These are phyloP conservation scores for Picochlorum sp. DNA, from an alignment of 139 green algal species.

Conservation along the genomic window DNA sequence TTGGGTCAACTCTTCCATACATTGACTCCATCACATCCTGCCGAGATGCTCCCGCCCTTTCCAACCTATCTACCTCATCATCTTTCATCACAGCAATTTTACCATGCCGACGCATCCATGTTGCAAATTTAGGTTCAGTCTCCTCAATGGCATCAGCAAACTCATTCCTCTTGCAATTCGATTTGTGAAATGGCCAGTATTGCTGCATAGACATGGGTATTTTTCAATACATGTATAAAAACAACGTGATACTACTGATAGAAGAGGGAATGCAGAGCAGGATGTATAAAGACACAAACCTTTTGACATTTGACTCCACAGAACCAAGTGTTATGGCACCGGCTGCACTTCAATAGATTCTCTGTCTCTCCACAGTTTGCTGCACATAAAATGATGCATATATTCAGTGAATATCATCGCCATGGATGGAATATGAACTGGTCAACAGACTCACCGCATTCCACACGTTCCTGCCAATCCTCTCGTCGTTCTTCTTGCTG, in stretches of 20 bases:
- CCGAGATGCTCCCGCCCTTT: slow-evolving; percentile 50
- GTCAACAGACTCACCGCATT: slow-evolving; percentile 26
- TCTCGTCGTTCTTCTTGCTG: background rate
- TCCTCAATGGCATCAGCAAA: slow-evolving; percentile 77
- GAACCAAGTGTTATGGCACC: slow-evolving; percentile 74
- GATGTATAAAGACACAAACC: slow-evolving; percentile 18
- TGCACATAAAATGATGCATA: slow-evolving; percentile 21
- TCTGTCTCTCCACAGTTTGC: slow-evolving; percentile 66
- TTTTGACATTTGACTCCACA: slow-evolving; percentile 79
- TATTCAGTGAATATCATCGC: background rate
- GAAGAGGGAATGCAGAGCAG: background rate
- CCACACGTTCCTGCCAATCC: slow-evolving; percentile 8
- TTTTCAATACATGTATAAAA: background rate
- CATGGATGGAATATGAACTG: background rate
- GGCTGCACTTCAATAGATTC: slow-evolving; percentile 60
- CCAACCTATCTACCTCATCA: slow-evolving; percentile 79
- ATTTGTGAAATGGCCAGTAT: slow-evolving; percentile 86
- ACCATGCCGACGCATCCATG: slow-evolving; percentile 73
- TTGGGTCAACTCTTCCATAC: slow-evolving; percentile 77
- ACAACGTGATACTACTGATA: background rate
- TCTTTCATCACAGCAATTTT: slow-evolving; percentile 67
- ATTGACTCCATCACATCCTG: slow-evolving; percentile 77
- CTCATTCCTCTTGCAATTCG: slow-evolving; percentile 71
- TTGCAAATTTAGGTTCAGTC: slow-evolving; percentile 75
- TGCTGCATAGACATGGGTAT: slow-evolving; percentile 23